Evolutionary conservation across 495 filamentous ascomycete species (phyloP), one percentile per base, ranked within the genome.

Genomic region (Xylaria curta): DNA sequence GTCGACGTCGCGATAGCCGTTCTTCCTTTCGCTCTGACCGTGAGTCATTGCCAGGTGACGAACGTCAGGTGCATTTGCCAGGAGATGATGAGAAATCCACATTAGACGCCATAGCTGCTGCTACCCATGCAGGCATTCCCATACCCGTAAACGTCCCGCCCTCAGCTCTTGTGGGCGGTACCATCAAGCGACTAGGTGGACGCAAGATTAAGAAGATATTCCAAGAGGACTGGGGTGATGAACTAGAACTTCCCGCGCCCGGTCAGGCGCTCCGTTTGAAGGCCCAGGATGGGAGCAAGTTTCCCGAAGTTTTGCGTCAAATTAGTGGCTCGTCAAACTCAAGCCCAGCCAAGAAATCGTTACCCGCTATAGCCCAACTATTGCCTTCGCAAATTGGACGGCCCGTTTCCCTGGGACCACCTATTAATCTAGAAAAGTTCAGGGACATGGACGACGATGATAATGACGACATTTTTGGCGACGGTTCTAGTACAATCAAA

Each of bases 91-190:
- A 97, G 73, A 85, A 87, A 63, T 92, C 92, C 0, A 95, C 90
- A 2, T 80, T 90, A 76, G 91, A 96, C 74, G 95, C 95, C 53
- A 94, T 99, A 75, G 89, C 91, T 21, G 93, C 93, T 4, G 96
- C 94, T 51, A 91, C 91, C 71, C 90, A 90, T 74, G 95, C 94
- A 31, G 96, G 96, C 62, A 97, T 99, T 65, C 95, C 96, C 36
- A 90, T 99, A 73, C 96, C 96, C 21, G 83, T 87, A 33, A 94
- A 95, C 78, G 91, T 98, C 17, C 94, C 96, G n/a, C 88, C 91
- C 28, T 97, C 95, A n/a, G 96, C 96, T 61, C 86, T 99, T 53
- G 86, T 97, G 74, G 96, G 95, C 54, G 96, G 96, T 60, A 94
- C 94, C 13, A 99, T 99, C 78, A 97, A 97, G 84, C 86, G 94